Evolutionary conservation across 1,139 yeast genomes (phyloP).

Genomic region (Magnusiomyces paraingens): DNA sequence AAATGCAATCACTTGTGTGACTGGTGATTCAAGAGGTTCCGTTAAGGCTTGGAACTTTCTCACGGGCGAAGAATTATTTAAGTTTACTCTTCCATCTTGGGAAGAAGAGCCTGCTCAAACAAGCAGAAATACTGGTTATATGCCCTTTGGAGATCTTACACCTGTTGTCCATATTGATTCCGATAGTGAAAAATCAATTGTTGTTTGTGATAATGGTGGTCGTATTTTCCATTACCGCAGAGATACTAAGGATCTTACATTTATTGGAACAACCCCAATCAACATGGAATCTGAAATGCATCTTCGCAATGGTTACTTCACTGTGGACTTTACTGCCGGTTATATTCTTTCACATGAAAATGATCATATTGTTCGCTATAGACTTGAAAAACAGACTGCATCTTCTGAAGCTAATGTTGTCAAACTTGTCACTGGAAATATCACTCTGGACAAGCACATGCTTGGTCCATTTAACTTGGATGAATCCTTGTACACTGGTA

Average conservation of each 20-base stretch:
- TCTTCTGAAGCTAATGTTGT: background rate
- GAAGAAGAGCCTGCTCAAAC: background rate
- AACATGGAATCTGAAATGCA: background rate
- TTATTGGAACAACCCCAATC: conserved; percentile 14
- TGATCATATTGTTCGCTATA: conserved; percentile 15
- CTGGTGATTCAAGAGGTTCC: conserved; percentile 27
- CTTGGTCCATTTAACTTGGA: conserved; percentile 11
- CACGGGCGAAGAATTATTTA: conserved; percentile 15
- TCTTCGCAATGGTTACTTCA: conserved; percentile 9
- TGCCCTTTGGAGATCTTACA: background rate
- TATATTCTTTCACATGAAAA: conserved; percentile 20
- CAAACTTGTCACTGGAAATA: background rate
- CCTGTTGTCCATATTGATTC: conserved; percentile 22
- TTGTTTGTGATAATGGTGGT: conserved; percentile 21
- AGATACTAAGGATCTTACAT: conserved; percentile 9
- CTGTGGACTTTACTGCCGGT: conserved; percentile 23
- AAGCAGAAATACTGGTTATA: background rate
- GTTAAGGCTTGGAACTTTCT: conserved; percentile 24
- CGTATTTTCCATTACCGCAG: conserved; percentile 14
- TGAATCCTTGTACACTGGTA: conserved; percentile 8
- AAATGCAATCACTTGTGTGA: conserved; percentile 21
- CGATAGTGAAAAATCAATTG: conserved; percentile 21
- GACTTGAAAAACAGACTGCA: conserved; percentile 5
- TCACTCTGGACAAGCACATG: conserved; percentile 3
- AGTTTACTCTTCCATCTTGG: conserved; percentile 14